These are phyloP conservation scores for Erysimum cheiranthoides DNA, from an alignment of 345 rosid species.

Conservation along the genomic window DNA sequence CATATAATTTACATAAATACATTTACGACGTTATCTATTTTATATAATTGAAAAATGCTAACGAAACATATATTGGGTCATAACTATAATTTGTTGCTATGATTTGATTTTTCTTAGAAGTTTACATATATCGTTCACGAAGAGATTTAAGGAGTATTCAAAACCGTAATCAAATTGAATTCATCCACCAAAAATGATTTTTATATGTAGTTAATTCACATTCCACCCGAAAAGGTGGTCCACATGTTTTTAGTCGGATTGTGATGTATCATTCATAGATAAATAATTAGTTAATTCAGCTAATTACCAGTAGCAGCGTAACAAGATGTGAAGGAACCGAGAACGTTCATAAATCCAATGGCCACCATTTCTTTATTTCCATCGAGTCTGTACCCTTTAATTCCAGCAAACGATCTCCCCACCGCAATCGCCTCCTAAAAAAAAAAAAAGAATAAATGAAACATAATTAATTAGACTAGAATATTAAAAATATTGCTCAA, in stretches of 20 bases:
- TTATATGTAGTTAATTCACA: slow-evolving; percentile 22
- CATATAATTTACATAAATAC: not conserved
- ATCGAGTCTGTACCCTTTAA: slow-evolving; percentile 78
- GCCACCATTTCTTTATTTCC: slow-evolving; percentile 97
- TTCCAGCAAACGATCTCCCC: slow-evolving; percentile 77
- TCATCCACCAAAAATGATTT: slow-evolving; percentile 36
- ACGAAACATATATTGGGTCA: not conserved
- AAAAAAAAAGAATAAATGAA: not conserved
- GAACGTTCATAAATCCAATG: slow-evolving; percentile 76
- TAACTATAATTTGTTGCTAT: not conserved
- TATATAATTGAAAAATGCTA: not conserved
- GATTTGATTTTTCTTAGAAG: not conserved
- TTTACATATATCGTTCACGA: not conserved
- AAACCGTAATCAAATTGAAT: slow-evolving; percentile 18
- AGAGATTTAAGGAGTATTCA: not conserved
- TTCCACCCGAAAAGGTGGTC: slow-evolving; percentile 36
- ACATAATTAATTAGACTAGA: not conserved
- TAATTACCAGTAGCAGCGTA: slow-evolving; percentile 83
- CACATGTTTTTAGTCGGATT: slow-evolving; percentile 17
- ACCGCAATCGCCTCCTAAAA: slow-evolving; percentile 88
- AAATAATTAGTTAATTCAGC: not conserved
- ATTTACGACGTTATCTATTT: not conserved
- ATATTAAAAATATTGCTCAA: not conserved
- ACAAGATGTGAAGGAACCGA: slow-evolving; percentile 87
- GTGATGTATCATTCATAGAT: not conserved